Conservation (phyloP, 2,329 filamentous ascomycete species). For the Colletotrichum sp. region DNA sequence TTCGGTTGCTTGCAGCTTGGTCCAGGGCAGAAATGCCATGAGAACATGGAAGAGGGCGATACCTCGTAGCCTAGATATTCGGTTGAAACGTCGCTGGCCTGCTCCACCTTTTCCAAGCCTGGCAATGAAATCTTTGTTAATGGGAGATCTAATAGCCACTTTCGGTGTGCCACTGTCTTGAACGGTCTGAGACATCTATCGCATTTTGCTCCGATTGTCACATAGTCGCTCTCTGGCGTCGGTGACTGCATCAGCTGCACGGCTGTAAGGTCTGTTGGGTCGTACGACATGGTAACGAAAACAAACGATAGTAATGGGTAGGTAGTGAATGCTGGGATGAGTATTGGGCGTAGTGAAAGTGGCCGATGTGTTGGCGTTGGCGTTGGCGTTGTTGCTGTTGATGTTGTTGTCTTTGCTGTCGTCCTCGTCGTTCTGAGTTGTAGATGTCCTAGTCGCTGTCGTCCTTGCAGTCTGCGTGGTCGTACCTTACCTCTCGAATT, state of each 20-base stretch:
- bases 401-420: background rate
- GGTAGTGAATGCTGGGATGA: background rate
- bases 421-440: background rate
- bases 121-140: background rate
- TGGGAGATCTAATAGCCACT: background rate
- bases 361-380: background rate
- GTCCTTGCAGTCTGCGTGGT: background rate
- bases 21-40: background rate
- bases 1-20: no score
- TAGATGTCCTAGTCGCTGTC: background rate
- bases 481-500: background rate
- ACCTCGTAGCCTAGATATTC: background rate
- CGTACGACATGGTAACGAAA: background rate
- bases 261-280: background rate
- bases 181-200: background rate
- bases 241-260: background rate
- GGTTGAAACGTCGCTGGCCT: background rate
- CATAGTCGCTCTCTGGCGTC: background rate
- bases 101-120: background rate
- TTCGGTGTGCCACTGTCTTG: background rate
- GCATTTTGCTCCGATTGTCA: background rate
- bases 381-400: background rate
- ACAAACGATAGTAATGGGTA: background rate
- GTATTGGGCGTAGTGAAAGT: background rate
- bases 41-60: background rate